Percentiles rank a stretch among this genome's conserved stretches.
phyloP scores from a whole-genome alignment of 2,329 filamentous ascomycete species.

The Venturia pyrina region DNA sequence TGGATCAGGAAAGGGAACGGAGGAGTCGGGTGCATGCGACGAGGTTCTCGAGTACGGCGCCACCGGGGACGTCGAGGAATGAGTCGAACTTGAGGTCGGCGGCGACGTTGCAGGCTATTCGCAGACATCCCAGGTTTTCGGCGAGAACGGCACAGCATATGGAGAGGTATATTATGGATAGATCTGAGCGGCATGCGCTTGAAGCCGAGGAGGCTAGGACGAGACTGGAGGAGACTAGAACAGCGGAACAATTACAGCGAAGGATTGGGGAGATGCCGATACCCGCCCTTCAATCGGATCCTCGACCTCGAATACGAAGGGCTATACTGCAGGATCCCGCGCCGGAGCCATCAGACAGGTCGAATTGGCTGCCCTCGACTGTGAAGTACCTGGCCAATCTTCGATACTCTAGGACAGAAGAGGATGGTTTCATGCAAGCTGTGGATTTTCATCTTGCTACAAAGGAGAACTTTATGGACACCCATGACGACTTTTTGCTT shows the following conservation, averaged over 20 bases:
- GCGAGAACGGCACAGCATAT: slow-evolving; percentile 27
- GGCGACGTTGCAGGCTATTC: slow-evolving; percentile 30
- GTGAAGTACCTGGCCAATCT: slow-evolving; percentile 53
- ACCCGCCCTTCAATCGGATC: slow-evolving; percentile 4
- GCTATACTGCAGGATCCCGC: slow-evolving; percentile 12
- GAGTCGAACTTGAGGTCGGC: slow-evolving; percentile 27
- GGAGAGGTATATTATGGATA: slow-evolving; percentile 30
- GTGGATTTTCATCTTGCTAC: slow-evolving; percentile 43
- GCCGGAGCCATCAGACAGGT: slow-evolving; percentile 18
- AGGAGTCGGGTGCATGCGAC: slow-evolving; percentile 20
- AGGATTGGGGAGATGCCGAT: not conserved
- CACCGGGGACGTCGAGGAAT: slow-evolving; percentile 16
- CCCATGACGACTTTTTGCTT: slow-evolving; percentile 48
- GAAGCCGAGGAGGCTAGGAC: slow-evolving; percentile 17
- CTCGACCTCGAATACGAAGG: slow-evolving; percentile 8
- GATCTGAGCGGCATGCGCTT: slow-evolving; percentile 24
- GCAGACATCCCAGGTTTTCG: slow-evolving; percentile 29
- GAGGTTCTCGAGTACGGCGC: slow-evolving; percentile 16
- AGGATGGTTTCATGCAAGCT: slow-evolving; percentile 45
- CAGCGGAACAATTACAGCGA: not conserved
- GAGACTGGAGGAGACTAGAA: slow-evolving; percentile 13
- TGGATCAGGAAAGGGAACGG: slow-evolving; percentile 23
- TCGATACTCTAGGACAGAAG: slow-evolving; percentile 41
- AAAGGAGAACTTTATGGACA: slow-evolving; percentile 42
- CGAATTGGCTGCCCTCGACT: slow-evolving; percentile 42